Evolutionary conservation across 495 filamentous ascomycete species (phyloP).

Genomic region (Penicillium atrosanguineum): DNA sequence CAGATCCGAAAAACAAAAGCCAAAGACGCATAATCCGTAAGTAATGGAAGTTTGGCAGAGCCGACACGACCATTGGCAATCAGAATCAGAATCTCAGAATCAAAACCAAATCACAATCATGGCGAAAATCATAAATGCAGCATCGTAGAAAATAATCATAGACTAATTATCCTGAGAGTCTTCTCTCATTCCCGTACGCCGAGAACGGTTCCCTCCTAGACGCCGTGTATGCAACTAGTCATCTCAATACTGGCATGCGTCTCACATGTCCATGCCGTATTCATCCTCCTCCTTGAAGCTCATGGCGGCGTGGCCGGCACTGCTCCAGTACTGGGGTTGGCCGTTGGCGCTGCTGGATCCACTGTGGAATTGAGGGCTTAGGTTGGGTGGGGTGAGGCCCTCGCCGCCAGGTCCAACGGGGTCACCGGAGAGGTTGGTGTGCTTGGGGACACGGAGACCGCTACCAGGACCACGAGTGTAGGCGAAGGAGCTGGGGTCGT

Average conservation of each 20-base stretch:
- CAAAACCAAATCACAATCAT: constrained; percentile 11
- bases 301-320: constrained; percentile 62
- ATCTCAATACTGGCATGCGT: constrained; percentile 18
- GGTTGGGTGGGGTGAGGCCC: constrained; percentile 55
- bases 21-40: neutral
- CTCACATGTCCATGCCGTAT: constrained; percentile 75
- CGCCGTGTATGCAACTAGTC: constrained; percentile 45
- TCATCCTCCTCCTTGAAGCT: constrained; percentile 92
- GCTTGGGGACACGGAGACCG: constrained; percentile 85
- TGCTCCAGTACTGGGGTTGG: constrained; percentile 68
- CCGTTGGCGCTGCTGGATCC: constrained; percentile 54
- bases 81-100: neutral
- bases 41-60: neutral
- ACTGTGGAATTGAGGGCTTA: constrained; percentile 70
- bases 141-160: neutral
- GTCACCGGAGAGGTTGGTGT: constrained; percentile 88
- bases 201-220: constrained; percentile 29
- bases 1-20: neutral
- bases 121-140: constrained; percentile 17
- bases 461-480: constrained; percentile 84
- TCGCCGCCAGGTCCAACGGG: constrained; percentile 48
- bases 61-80: neutral
- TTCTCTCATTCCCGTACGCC: constrained; percentile 36
- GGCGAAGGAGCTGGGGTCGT: constrained; percentile 64
- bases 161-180: constrained; percentile 15